A percentile compares a stretch with the other conserved stretches of the same genome.
These are phyloP conservation scores for Volvox africanus DNA, from an alignment of 139 green algal genomes.

Conservation along the genomic window DNA sequence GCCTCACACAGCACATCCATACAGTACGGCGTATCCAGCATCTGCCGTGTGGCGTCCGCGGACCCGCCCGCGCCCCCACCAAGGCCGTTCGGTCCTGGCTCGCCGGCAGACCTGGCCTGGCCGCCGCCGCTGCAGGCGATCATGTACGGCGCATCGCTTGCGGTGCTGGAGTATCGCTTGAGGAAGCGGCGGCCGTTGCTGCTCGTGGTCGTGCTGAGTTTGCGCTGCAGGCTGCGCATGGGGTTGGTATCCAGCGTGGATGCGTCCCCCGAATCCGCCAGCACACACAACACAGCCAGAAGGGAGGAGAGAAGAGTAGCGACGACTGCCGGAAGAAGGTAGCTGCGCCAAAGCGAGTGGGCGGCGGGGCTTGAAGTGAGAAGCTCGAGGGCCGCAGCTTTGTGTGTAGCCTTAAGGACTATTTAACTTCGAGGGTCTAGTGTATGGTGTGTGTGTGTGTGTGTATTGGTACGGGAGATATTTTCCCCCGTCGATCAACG, in stretches of 20 bases:
- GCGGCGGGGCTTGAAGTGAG: too few species aligned
- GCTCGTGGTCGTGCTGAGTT: background rate
- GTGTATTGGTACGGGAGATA: too few species aligned
- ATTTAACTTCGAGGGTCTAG: too few species aligned
- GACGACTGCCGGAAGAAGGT: conserved; percentile 17
- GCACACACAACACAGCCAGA: background rate
- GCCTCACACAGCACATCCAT: conserved; percentile 37
- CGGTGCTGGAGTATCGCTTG: conserved; percentile 16
- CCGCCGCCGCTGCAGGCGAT: too few species aligned
- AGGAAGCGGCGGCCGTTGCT: conserved; percentile 13
- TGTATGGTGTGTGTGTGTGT: too few species aligned
- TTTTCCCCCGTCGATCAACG: too few species aligned
- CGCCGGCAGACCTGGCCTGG: background rate
- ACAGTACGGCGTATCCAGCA: background rate
- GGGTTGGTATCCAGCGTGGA: background rate
- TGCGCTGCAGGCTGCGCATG: conserved; percentile 22
- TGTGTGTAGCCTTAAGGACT: too few species aligned
- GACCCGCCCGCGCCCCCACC: too few species aligned
- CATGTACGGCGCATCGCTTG: background rate
- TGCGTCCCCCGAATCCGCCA: background rate
- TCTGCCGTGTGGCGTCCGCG: background rate
- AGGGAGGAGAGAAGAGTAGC: conserved; percentile 17
- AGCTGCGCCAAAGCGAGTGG: background rate
- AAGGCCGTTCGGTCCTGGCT: background rate
- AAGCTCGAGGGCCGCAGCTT: too few species aligned